Base-by-base conservation (phyloP, 805 yeast species). In the Jamesozyma piceae region DNA sequence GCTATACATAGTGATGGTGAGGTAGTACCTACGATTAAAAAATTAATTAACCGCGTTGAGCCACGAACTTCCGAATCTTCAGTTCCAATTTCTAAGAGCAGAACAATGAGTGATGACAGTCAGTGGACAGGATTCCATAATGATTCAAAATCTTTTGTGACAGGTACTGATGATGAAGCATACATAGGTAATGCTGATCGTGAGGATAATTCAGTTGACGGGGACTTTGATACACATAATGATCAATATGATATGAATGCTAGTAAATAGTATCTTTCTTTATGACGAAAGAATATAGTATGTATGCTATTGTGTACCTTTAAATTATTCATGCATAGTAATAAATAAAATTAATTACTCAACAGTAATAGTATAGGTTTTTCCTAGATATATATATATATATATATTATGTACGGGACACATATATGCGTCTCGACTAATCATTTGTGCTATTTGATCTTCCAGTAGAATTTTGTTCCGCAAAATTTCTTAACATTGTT, bases 131-230 rank as follows among this genome's bases (percentile, higher is more conserved):
- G 42, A 3, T 43, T 48, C 21, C 44, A 37, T 2, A 42, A 39
- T n/a, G 49, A 45, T 24, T 38, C 50, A 10, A 49, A 50, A 21
- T 47, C 49, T 13, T 43, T 48, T n/a, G 28, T 47, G 20, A 30
- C 36, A n/a, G 43, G 33, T 8, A 35, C 44, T 2, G 57, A 50
- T 10, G 56, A 52, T 20, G 53, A 53, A 19, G 53, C 43, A 15
- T 49, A 47, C 1, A 41, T 46, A 3, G 50, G 46, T n/a, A 45
- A 47, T n/a, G 60, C 61, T 5, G 62, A 57, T 38, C 46, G 48
- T 6, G 60, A 56, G 41, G 60, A 56, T 37, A 55, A 54, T 39
- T 46, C 40, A 6, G 43, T 48, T 14, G 49, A 43, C 26, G 42
- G 35, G 13, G 44, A 44, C 18, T 30, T 14, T 36, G 29, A 35